Percentiles rank a stretch among this genome's conserved stretches.
phyloP scores from a whole-genome alignment of 2,329 filamentous ascomycete species.

The Penicillium sp. region DNA sequence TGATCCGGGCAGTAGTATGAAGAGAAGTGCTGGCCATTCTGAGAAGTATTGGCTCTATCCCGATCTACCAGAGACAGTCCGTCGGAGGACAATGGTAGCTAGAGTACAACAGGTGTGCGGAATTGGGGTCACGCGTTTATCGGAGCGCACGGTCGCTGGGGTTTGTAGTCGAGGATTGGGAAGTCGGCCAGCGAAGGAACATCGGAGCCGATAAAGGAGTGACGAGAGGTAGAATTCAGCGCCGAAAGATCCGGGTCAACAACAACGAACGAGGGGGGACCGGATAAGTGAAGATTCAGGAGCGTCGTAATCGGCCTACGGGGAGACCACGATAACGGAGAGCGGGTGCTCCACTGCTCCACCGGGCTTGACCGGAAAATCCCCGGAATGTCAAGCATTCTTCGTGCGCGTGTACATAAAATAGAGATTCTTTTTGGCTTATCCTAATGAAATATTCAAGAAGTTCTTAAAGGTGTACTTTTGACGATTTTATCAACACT shows the following conservation, averaged over 20 bases:
- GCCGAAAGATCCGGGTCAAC: not conserved
- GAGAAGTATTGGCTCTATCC: not conserved
- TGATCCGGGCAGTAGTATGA: constrained; percentile 59
- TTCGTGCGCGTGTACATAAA: not conserved
- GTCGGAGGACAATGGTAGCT: not conserved
- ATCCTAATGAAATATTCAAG: not conserved
- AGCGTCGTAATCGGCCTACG: constrained; percentile 21
- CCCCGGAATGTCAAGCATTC: constrained; percentile 13
- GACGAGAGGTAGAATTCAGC: constrained; percentile 8
- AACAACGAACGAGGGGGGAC: not conserved
- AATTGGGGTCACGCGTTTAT: constrained; percentile 7
- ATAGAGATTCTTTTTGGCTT: not conserved
- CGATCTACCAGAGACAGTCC: not conserved
- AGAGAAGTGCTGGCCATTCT: constrained; percentile 26
- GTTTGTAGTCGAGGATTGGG: not conserved
- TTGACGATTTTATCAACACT: not conserved
- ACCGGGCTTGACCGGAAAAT: constrained; percentile 1
- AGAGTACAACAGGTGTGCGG: not conserved
- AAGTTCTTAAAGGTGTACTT: not conserved
- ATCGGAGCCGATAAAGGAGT: constrained; percentile 13
- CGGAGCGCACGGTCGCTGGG: constrained; percentile 5
- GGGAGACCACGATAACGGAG: constrained; percentile 18
- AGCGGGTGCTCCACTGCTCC: constrained; percentile 10
- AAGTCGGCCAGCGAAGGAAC: constrained; percentile 3
- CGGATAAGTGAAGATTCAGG: constrained; percentile 9